Conservation (phyloP, 768 basidiomycete genomes). For the Agaricus blazei region DNA sequence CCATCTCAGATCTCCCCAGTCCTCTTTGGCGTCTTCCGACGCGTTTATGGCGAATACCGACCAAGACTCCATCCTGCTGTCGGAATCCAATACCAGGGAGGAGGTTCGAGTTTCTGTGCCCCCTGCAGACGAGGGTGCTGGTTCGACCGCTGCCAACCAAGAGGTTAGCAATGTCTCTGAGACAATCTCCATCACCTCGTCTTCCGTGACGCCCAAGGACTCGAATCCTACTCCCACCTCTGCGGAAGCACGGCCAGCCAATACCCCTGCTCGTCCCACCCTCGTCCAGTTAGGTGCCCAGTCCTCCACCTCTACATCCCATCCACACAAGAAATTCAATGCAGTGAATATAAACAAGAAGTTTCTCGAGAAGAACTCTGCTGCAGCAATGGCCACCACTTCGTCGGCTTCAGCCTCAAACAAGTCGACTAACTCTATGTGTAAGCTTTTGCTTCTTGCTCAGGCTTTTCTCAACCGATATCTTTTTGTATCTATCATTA, state of each 20-base stretch:
- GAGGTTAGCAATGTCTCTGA: slow-evolving; percentile 16
- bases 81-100: slow-evolving; percentile 39
- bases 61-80: slow-evolving; percentile 37
- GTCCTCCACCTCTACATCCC: slow-evolving; percentile 29
- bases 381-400: slow-evolving; percentile 44
- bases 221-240: slow-evolving; percentile 8
- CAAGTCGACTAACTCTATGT: slow-evolving; percentile 48
- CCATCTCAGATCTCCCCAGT: slow-evolving; percentile 12
- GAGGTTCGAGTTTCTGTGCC: slow-evolving; percentile 14
- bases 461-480: not conserved
- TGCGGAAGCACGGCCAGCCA: slow-evolving; percentile 21
- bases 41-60: slow-evolving; percentile 79
- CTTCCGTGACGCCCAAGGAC: slow-evolving; percentile 13
- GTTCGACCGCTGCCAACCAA: slow-evolving; percentile 17
- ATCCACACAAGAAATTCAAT: slow-evolving; percentile 80
- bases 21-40: slow-evolving; percentile 55
- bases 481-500: slow-evolving; percentile 5
- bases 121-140: slow-evolving; percentile 20
- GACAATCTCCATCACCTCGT: slow-evolving; percentile 12
- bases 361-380: slow-evolving; percentile 86
- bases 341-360: slow-evolving; percentile 94
- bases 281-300: slow-evolving; percentile 39
- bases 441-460: slow-evolving; percentile 33
- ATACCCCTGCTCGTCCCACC: slow-evolving; percentile 33
- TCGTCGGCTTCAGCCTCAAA: slow-evolving; percentile 35